phyloP scores from a whole-genome alignment of 2,329 filamentous ascomycete genomes.

The Pseudogymnoascus sp. region DNA sequence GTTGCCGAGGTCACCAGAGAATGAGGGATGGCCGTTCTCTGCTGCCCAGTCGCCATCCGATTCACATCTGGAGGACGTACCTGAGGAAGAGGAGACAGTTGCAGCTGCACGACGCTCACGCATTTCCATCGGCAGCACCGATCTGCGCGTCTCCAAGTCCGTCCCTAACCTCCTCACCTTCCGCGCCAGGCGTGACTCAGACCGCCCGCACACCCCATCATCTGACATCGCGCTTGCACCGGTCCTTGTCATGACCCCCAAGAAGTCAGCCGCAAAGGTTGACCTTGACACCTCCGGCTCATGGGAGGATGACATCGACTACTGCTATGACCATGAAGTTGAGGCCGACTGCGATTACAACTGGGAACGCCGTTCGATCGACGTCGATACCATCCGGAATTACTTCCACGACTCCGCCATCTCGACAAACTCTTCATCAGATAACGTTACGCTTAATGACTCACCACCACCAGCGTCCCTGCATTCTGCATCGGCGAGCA shows the following conservation, averaged over 20 bases:
- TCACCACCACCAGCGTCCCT: neutral
- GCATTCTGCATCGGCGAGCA: neutral
- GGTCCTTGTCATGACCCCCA: conserved; percentile 1
- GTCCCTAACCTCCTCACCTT: conserved; percentile 16
- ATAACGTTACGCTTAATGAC: neutral
- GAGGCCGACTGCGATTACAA: conserved; percentile 60
- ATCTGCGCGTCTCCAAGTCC: conserved; percentile 24
- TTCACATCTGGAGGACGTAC: conserved; percentile 46
- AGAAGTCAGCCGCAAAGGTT: neutral
- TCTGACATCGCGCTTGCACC: neutral
- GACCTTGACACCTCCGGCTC: conserved; percentile 32
- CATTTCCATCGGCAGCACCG: conserved; percentile 18
- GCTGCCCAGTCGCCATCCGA: neutral
- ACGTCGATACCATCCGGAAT: conserved; percentile 26
- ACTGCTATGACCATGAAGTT: conserved; percentile 60
- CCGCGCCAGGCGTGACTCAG: neutral
- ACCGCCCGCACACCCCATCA: neutral
- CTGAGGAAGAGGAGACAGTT: conserved; percentile 51
- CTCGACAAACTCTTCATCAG: neutral
- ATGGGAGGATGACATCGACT: conserved; percentile 64
- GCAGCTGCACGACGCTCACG: conserved; percentile 19
- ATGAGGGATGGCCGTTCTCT: conserved; percentile 2
- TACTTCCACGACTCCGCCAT: conserved; percentile 3
- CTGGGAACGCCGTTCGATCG: conserved; percentile 51
- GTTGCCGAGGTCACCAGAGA: neutral